Percentiles rank a stretch among this genome's conserved stretches.
phyloP scores from a whole-genome alignment of 495 filamentous ascomycete genomes.

The Parathielavia appendiculata region DNA sequence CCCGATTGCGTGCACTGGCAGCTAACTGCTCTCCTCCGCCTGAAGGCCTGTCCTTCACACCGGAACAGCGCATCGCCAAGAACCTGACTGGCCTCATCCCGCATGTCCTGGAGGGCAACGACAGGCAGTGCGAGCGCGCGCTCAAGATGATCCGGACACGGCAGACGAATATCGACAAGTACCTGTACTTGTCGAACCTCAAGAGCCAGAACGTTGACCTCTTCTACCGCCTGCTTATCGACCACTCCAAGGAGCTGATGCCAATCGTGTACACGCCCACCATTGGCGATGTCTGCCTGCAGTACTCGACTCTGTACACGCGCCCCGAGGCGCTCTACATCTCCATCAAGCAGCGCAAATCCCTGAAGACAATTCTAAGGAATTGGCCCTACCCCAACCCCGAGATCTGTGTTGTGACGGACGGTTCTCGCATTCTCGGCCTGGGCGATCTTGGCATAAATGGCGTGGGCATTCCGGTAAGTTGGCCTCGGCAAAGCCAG shows the following conservation, averaged over 20 bases:
- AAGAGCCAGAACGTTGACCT: constrained; percentile 86
- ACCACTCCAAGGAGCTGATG: constrained; percentile 86
- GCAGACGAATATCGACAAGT: constrained; percentile 82
- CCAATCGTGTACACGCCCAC: constrained; percentile 96
- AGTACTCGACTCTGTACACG: constrained; percentile 94
- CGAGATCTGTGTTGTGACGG: constrained; percentile 94
- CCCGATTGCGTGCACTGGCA: constrained; percentile 9
- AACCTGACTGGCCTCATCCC: constrained; percentile 56
- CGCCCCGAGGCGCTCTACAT: constrained; percentile 92
- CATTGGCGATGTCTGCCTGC: constrained; percentile 91
- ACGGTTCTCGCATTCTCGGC: constrained; percentile 93
- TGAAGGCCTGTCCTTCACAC: constrained; percentile 52
- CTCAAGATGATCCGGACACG: constrained; percentile 68
- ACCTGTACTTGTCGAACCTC: constrained; percentile 83
- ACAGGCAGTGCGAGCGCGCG: constrained; percentile 50
- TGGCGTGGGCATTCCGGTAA: constrained; percentile 96
- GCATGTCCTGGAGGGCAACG: constrained; percentile 50
- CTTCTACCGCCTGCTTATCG: constrained; percentile 89
- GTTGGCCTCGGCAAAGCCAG: constrained; percentile 26
- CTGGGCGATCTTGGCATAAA: constrained; percentile 95
- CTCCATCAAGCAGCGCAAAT: constrained; percentile 81
- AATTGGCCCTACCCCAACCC: constrained; percentile 87
- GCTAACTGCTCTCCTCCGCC: constrained; percentile 15
- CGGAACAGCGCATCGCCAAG: constrained; percentile 50
- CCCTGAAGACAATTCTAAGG: constrained; percentile 72